Evolutionary conservation across 2,329 filamentous ascomycete genomes (phyloP).

Genomic region (Pseudodiploospora longispora): DNA sequence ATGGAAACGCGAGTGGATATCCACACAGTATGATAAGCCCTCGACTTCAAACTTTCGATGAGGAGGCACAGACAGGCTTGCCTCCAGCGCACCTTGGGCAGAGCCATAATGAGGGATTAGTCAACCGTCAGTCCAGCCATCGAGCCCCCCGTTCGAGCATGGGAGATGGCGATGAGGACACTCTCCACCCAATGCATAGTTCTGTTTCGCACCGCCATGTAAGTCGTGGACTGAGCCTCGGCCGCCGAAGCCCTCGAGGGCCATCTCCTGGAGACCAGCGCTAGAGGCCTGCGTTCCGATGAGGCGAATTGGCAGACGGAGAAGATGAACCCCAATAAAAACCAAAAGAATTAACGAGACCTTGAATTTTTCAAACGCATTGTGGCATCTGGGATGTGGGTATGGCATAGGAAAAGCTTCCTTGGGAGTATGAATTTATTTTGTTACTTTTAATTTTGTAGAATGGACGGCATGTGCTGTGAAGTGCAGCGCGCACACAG

Average conservation of each 20-base stretch:
- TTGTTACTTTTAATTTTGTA: no score
- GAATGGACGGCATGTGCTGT: no score
- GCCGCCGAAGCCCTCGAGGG: conserved; percentile 6
- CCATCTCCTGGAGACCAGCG: conserved; percentile 16
- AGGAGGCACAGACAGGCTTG: conserved; percentile 33
- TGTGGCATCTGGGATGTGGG: background rate
- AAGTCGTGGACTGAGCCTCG: conserved; percentile 9
- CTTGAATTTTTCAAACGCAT: background rate
- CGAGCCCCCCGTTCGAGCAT: conserved; percentile 3
- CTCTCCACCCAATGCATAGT: conserved; percentile 6
- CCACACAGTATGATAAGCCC: conserved; percentile 22
- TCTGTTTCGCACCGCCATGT: conserved; percentile 6
- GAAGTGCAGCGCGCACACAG: no score
- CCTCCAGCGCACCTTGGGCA: conserved; percentile 23
- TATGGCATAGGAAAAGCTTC: no score
- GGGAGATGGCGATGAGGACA: conserved; percentile 11
- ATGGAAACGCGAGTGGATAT: conserved; percentile 16
- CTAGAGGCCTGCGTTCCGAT: conserved; percentile 8
- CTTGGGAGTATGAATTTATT: no score
- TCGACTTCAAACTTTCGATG: conserved; percentile 30
- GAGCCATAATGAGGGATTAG: conserved; percentile 13
- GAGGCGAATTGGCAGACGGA: no score
- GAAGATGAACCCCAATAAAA: background rate
- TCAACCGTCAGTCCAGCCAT: conserved; percentile 4
- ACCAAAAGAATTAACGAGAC: conserved; percentile 4